Evolutionary conservation across 352 stramenopile genomes (phyloP).

Genomic region (Globisporangium polare): DNA sequence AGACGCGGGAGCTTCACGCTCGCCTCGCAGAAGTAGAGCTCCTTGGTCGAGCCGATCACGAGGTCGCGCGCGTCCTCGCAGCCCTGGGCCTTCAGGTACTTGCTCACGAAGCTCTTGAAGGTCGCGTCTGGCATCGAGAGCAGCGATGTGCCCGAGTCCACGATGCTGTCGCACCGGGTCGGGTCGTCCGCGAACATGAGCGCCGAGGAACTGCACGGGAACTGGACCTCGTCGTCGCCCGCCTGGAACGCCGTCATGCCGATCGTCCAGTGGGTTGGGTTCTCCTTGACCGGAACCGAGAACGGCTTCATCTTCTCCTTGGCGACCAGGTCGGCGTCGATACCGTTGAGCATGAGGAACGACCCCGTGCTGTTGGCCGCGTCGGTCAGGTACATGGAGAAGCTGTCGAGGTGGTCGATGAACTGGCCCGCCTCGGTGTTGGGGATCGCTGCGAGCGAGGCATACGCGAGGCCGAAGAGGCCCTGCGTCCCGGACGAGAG

Average conservation of each 20-base stretch:
- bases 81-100: conserved; percentile 32
- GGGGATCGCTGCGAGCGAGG: conserved; percentile 36
- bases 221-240: conserved; percentile 29
- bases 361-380: conserved; percentile 38
- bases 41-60: conserved; percentile 2
- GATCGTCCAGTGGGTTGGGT: conserved; percentile 56
- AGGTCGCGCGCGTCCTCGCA: conserved; percentile 22
- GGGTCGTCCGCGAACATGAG: neutral
- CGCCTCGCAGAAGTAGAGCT: conserved; percentile 53
- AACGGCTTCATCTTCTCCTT: conserved; percentile 37
- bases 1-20: conserved; percentile 43
- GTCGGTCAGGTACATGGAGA: conserved; percentile 64
- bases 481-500: conserved; percentile 46
- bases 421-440: conserved; percentile 37
- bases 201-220: conserved; percentile 33
- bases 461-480: conserved; percentile 63
- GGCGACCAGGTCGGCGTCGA: conserved; percentile 50
- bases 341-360: conserved; percentile 64
- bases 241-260: conserved; percentile 56
- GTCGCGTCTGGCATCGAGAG: conserved; percentile 43
- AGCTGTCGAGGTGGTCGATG: conserved; percentile 53
- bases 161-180: conserved; percentile 36
- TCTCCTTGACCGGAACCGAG: conserved; percentile 35
- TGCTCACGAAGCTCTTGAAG: conserved; percentile 18
- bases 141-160: conserved; percentile 59